phyloP scores from a whole-genome alignment of 345 rosid species.

The Syzygium grande region DNA sequence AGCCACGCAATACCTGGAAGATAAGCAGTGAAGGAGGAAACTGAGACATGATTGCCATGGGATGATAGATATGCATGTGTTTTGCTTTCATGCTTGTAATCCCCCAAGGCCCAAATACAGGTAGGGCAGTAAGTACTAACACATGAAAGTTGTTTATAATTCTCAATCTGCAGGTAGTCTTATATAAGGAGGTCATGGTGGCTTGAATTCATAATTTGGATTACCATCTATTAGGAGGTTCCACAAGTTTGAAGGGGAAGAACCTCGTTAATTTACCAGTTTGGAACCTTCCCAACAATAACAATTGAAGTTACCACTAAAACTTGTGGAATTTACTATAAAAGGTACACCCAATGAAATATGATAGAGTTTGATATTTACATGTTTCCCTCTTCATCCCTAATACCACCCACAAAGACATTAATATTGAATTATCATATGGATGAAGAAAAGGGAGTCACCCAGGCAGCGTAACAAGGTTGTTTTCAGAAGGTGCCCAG shows the following conservation, averaged over 20 bases:
- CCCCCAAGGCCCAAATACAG: not conserved
- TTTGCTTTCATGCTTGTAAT: not conserved
- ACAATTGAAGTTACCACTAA: not conserved
- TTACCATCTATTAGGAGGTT: not conserved
- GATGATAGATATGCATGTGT: not conserved
- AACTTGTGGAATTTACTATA: not conserved
- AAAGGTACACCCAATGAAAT: not conserved
- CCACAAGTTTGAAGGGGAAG: not conserved
- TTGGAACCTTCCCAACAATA: not conserved
- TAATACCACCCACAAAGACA: not conserved
- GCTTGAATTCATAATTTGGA: not conserved
- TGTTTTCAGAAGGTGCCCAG: constrained; percentile 86
- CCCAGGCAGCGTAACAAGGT: constrained; percentile 96
- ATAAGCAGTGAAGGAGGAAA: not conserved
- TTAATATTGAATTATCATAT: not conserved
- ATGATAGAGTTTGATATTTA: not conserved
- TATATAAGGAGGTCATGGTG: not conserved
- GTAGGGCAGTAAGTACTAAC: not conserved
- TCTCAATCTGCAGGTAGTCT: not conserved
- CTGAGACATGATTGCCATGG: not conserved
- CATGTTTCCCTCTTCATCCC: not conserved
- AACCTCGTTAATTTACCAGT: not conserved
- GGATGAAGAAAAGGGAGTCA: constrained; percentile 11
- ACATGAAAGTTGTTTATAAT: not conserved
- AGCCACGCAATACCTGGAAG: constrained; percentile 77